Conservation (phyloP, 2,329 filamentous ascomycete species). For the Cordyceps fumosorosea region DNA sequence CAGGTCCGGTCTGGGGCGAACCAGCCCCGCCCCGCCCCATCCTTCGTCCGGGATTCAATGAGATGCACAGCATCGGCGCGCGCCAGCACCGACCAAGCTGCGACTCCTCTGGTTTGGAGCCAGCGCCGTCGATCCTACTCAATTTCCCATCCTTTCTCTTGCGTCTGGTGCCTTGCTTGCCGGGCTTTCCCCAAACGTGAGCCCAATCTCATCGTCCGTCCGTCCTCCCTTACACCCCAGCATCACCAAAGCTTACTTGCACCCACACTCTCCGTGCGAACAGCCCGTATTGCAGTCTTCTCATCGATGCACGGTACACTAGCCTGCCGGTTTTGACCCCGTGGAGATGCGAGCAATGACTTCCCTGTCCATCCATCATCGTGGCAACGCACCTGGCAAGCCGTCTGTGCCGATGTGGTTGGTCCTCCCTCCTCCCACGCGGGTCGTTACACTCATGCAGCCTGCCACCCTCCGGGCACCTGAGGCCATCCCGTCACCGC, state of each 20-base stretch:
- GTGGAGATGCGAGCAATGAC: not conserved
- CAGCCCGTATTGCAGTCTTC: not conserved
- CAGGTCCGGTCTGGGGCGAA: not conserved
- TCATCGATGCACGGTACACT: not conserved
- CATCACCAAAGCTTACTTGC: not conserved
- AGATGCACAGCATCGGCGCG: not conserved
- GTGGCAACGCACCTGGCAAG: not conserved
- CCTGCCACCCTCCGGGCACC: not conserved
- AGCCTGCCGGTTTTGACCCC: constrained; percentile 5
- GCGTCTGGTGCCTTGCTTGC: no score
- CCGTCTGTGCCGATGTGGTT: not conserved
- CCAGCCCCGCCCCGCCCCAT: not conserved
- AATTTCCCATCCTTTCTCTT: not conserved
- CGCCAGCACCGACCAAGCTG: not conserved
- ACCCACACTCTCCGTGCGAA: not conserved
- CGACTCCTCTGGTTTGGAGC: constrained; percentile 11
- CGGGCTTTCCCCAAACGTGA: not conserved
- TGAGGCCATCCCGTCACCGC: not conserved
- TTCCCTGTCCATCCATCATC: not conserved
- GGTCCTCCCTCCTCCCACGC: not conserved
- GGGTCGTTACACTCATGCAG: not conserved
- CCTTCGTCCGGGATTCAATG: not conserved
- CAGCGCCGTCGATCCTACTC: constrained; percentile 1
- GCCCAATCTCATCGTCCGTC: not conserved
- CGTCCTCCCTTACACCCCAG: not conserved